A percentile compares a stretch with the other conserved stretches of the same genome.
Evolutionary conservation across 129 eudicot genomes (phyloP).

Genomic region (Saposhnikovia divaricata): DNA sequence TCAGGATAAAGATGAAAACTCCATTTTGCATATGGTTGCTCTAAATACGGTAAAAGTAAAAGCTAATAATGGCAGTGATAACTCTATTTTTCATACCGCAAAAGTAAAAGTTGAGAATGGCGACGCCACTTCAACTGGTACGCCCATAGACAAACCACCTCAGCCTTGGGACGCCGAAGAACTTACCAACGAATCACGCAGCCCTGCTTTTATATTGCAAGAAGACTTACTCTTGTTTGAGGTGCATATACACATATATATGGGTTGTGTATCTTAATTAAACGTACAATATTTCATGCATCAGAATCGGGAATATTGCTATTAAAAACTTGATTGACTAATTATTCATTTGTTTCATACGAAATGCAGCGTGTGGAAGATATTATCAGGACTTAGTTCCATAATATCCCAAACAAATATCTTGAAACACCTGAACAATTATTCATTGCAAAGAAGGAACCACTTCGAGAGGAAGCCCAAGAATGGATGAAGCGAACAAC

Average conservation of each 20-base stretch:
- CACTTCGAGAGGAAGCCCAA: slow-evolving; percentile 22
- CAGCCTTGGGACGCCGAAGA: not conserved
- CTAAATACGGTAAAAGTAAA: not conserved
- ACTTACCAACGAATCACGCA: slow-evolving; percentile 4
- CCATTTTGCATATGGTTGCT: slow-evolving; percentile 46
- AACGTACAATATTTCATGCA: too few relatives aligned
- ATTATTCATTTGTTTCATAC: too few relatives aligned
- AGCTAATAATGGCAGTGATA: not conserved
- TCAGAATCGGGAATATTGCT: not conserved
- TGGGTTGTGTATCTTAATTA: too few relatives aligned
- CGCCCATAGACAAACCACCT: too few relatives aligned
- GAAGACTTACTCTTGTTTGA: slow-evolving; percentile 25
- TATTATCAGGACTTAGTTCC: slow-evolving; percentile 5
- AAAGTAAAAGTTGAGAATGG: not conserved
- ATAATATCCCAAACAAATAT: slow-evolving; percentile 15
- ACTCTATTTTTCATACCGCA: too few relatives aligned
- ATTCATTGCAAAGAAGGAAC: slow-evolving; percentile 19
- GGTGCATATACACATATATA: slow-evolving; percentile 16
- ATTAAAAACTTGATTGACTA: not conserved
- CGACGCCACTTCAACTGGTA: not conserved
- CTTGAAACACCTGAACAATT: slow-evolving; percentile 22
- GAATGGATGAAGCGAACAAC: slow-evolving; percentile 34
- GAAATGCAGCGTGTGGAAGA: slow-evolving; percentile 26
- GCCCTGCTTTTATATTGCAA: slow-evolving; percentile 27
- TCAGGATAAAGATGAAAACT: too few relatives aligned